Base-by-base conservation (phyloP, 2,329 filamentous ascomycete species). In the Stemphylium lycopersici region DNA sequence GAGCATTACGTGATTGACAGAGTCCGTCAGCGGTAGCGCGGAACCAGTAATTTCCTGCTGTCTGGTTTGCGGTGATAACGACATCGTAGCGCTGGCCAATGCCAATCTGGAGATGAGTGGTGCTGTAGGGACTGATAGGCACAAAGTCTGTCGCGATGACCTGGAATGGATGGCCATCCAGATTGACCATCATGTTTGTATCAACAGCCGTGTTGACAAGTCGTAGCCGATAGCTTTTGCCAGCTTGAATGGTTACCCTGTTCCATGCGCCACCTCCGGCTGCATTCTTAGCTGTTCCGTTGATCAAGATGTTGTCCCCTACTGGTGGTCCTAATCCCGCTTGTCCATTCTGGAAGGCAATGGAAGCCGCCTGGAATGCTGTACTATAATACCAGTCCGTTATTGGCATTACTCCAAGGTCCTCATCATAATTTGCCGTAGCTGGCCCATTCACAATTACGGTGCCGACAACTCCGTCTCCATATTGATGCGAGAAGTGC, bases 201-300 rank as follows among this genome's bases (percentile, higher is more conserved):
- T 71, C 68, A 4, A 72, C 61, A 15, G 70, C 65, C 6, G 79
- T 68, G 71, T 88, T 88, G 66, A 87, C 78, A 48, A 88, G 77
- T 1, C 85, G 81, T 10, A 84, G 77, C 11, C 83, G 82, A 65
- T 88, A 81, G 5, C 70, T 79, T 70, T 79, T 81, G 47, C 81
- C 81, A 3, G 58, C 45, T 20, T 65, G 61, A 6, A 73, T 61
- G 1, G 52, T 65, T 6, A 72, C 68, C 8, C 61, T 63, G 56
- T 67, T 65, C 55, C 72, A 74, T 8, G 60, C 34, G 18, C 72
- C 72, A 16, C 64, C 59, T 26, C 71, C 74, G 18, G 64, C 62
- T 79, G 74, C 18, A 81, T 73, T 36, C 73, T 74, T 71, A 70
- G 81, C 85, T 55, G 84, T 87, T 38, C 87, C 87, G 61, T 82